Percentiles rank a stretch among this genome's conserved stretches.
These are phyloP conservation scores for Oryza meridionalis DNA, from an alignment of 176 grass and related monocot genomes.

Conservation along the genomic window DNA sequence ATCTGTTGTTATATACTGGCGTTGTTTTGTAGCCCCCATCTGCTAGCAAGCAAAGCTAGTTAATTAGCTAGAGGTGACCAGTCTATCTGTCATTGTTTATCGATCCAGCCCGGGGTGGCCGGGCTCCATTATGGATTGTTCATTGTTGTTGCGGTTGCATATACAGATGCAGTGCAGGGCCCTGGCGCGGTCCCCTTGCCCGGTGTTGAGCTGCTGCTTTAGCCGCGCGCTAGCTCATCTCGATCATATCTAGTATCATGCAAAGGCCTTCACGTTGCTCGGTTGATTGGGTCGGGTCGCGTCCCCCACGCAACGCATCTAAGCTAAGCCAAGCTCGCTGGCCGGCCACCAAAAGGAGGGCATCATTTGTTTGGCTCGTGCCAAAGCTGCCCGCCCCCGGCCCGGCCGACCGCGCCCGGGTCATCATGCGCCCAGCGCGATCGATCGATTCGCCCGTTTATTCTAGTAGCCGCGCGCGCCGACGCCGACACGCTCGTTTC, in stretches of 20 bases:
- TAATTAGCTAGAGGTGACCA: not conserved
- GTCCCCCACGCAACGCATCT: not conserved
- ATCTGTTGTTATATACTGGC: not conserved
- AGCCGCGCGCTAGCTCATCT: constrained; percentile 34
- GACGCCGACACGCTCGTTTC: not conserved
- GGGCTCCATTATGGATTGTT: not conserved
- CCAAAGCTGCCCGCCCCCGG: not conserved
- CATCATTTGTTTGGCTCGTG: not conserved
- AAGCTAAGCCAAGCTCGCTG: too few relatives aligned
- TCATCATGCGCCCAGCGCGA: not conserved
- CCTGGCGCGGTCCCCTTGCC: constrained; percentile 32
- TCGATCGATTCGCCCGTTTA: not conserved
- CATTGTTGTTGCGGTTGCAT: not conserved
- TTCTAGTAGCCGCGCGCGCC: not conserved
- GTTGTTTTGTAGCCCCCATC: constrained; percentile 15
- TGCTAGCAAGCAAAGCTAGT: not conserved
- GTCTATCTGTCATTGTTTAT: not conserved
- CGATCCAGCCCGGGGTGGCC: not conserved
- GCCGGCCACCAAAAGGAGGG: not conserved
- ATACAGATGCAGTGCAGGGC: not conserved
- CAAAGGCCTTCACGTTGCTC: not conserved
- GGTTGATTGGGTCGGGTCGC: not conserved
- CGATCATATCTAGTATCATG: not conserved
- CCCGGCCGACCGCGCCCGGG: not conserved
- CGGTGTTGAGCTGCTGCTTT: constrained; percentile 38